Evolutionary conservation across 2,329 filamentous ascomycete species (phyloP), one percentile per base, ranked within the genome.

Genomic region (Orbilia brochopaga): DNA sequence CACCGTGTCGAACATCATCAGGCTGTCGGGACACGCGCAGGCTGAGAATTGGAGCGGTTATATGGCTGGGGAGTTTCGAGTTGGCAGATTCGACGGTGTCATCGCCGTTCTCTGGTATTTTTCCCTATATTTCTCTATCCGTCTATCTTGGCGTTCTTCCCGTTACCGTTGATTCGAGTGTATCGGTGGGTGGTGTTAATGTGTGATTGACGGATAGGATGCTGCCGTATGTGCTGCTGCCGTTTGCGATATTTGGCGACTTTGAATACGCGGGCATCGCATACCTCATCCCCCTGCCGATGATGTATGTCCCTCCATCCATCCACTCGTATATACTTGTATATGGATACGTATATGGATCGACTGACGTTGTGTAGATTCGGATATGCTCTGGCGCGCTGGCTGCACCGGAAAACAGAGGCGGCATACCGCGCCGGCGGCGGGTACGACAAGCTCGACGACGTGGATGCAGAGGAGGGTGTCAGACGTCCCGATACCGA

Each of bases 31-130:
- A 17, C 66, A 70, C 13, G 40, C 59, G 1, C 30, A 53, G 10
- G 3, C 27, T 0, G 46, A 55, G 15, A 37, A 42, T 19, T 70
- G 63, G n/a, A 59, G 27, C 2, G 53, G 19, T 10, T 70, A 46
- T 5, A 60, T 64, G 40, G 23, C 6, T n/a, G n/a, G 2, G 3
- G 48, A 13, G 27, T 32, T 19, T 46, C 23, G 50, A 1, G 23
- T 64, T 5, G 66, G 66, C 2, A 32, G 59, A 19, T 70, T 70
- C 13, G 59, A 70, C 60, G 59, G 23, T 0, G 59, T 70, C 32
- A 54, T 72, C 35, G 60, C 55, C 8, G 55, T 23, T 1, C 13
- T 58, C 27, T 69, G 58, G 65, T 69, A 15, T 11, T 51, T 58
- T 40, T 44, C 27, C 51, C n/a, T n/a, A n/a, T n/a, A n/a, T n/a